Evolutionary conservation across 345 rosid genomes (phyloP).

Genomic region (Raphanus sativus): DNA sequence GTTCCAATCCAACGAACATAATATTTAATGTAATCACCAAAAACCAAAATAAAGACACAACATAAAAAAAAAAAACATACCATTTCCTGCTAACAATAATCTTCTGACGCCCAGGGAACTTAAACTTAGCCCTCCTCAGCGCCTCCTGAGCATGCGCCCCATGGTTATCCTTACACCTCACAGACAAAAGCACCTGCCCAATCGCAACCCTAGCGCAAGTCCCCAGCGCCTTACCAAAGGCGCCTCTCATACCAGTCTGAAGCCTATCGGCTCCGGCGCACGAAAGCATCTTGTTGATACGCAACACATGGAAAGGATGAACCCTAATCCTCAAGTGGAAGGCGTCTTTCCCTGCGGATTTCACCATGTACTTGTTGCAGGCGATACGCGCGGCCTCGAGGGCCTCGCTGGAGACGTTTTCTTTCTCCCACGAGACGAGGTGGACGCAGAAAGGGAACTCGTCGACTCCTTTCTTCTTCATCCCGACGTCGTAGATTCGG

Average conservation of each 20-base stretch:
- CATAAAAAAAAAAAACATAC: constrained; percentile 16
- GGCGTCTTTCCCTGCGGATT: constrained; percentile 63
- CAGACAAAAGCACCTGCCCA: constrained; percentile 61
- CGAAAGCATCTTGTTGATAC: constrained; percentile 72
- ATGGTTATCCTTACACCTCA: constrained; percentile 56
- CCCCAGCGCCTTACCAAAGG: constrained; percentile 61
- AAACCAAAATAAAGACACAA: not conserved
- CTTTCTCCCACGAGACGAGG: constrained; percentile 65
- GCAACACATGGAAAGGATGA: constrained; percentile 60
- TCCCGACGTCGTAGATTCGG: constrained; percentile 64
- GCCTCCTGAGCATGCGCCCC: constrained; percentile 61
- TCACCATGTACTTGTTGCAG: constrained; percentile 63
- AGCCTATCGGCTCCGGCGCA: constrained; percentile 74
- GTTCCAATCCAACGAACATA: no score
- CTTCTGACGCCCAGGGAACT: constrained; percentile 66
- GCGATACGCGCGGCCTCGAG: constrained; percentile 69
- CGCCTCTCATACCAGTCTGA: constrained; percentile 66
- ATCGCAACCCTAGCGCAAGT: constrained; percentile 55
- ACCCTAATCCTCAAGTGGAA: constrained; percentile 61
- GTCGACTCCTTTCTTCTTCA: constrained; percentile 66
- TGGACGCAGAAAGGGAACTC: constrained; percentile 68
- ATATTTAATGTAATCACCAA: not conserved
- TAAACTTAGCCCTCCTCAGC: constrained; percentile 58
- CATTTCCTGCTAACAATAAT: constrained; percentile 61
- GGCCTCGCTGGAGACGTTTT: constrained; percentile 64